These are phyloP conservation scores for Neofusicoccum parvum DNA, from an alignment of 2,329 filamentous ascomycete species.

Conservation along the genomic window DNA sequence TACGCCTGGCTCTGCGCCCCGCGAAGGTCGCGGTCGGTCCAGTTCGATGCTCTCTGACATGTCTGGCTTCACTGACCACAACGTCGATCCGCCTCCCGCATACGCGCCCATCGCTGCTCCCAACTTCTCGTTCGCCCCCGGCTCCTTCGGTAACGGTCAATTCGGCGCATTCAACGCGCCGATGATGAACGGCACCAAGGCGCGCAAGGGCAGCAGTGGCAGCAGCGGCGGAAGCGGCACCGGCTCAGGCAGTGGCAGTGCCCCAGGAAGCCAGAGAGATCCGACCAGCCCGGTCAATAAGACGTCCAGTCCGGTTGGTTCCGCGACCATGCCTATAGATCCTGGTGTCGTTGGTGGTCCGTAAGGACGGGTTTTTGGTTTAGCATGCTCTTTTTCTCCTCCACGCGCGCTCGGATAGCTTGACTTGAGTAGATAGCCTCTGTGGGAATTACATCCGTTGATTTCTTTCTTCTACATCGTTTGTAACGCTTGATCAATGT, in stretches of 20 bases:
- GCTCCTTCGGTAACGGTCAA: constrained; percentile 35
- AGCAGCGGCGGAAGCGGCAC: constrained; percentile 43
- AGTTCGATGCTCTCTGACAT: constrained; percentile 56
- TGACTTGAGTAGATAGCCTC: constrained; percentile 18
- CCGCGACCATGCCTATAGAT: constrained; percentile 5
- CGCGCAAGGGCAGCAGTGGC: constrained; percentile 50
- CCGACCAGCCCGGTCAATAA: constrained; percentile 38
- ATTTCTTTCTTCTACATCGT: constrained; percentile 7
- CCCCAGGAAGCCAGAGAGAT: constrained; percentile 37
- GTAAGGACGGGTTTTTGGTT: neutral
- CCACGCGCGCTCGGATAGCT: neutral
- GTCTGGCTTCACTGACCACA: constrained; percentile 53
- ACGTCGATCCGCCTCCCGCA: constrained; percentile 38
- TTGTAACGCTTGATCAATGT: neutral
- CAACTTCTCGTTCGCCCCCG: constrained; percentile 36
- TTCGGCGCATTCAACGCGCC: constrained; percentile 13
- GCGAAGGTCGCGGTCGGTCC: constrained; percentile 49
- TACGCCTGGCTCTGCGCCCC: constrained; percentile 36
- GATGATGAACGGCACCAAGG: constrained; percentile 24
- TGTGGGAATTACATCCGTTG: constrained; percentile 20
- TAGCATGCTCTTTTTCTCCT: neutral
- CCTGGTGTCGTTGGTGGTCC: constrained; percentile 7
- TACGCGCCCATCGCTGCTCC: constrained; percentile 30
- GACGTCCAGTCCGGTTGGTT: constrained; percentile 19
- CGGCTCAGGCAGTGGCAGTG: constrained; percentile 43